Conservation (phyloP, 345 rosid genomes). For the Salix exigua region DNA sequence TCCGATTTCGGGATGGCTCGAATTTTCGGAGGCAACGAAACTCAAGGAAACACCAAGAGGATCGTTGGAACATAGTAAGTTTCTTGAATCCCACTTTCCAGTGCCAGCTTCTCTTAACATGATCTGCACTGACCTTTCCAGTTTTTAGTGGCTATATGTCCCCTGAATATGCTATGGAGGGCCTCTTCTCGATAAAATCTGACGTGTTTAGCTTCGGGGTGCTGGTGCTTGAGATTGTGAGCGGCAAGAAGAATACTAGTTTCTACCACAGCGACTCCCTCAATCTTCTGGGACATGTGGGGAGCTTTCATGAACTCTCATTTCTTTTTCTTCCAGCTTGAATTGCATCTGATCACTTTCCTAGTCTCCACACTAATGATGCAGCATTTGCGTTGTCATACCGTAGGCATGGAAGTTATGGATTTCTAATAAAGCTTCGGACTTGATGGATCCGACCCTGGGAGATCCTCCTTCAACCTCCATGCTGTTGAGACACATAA, state of each 20-base stretch:
- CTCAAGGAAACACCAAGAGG: background rate
- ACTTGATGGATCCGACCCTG: background rate
- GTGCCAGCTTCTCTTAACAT: background rate
- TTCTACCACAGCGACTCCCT: background rate
- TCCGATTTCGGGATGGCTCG: conserved; percentile 3
- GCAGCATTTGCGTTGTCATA: background rate
- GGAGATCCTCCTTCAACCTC: background rate
- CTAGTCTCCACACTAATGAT: background rate
- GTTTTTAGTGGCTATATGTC: background rate
- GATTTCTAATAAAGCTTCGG: background rate
- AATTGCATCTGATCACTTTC: background rate
- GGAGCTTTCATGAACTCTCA: background rate
- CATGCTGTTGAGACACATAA: background rate
- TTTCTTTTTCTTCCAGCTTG: background rate
- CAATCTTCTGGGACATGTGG: background rate
- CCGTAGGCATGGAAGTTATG: background rate
- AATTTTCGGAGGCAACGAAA: background rate
- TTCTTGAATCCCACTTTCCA: background rate
- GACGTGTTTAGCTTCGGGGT: background rate
- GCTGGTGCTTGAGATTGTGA: background rate
- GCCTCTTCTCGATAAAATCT: background rate
- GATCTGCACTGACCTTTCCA: background rate
- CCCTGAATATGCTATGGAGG: background rate
- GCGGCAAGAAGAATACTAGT: background rate
- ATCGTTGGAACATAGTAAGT: background rate